Evolutionary conservation across 73 alveolate genomes (phyloP), one percentile per base, ranked within the genome.

Genomic region (Symbiodinium natans): DNA sequence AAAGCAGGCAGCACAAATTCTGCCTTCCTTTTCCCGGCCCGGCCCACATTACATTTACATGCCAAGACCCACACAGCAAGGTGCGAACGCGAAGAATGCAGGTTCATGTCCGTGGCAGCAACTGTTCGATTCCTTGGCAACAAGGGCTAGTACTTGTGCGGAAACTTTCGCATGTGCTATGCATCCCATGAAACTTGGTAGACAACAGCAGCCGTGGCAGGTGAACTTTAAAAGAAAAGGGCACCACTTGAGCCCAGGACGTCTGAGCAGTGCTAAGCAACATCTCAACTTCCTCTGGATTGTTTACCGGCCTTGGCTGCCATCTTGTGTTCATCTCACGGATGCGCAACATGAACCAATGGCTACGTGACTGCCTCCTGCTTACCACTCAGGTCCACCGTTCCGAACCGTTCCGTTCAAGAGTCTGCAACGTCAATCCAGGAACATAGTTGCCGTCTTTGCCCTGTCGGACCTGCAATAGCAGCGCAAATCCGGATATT

Each of bases 61-160:
- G n/a, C 88, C 46, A 8, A n/a, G 93, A n/a, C 2, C 48, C 31
- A 8, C 74, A 34, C 95, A 7, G 92, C 92, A 56, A 99, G 99
- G 93, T 99, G 99, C 19, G 99, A 99, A 54, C 99, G 99, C 42
- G 99, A 98, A 25, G 99, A 99, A 98, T 99, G 99, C 92, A 99
- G 99, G 94, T 99, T 99, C 99, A 99, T 99, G 99, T 99, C 99
- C 92, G 99, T 99, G 38, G 99, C 99, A 83, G 99, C 99, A 13
- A 99, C 99, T 21, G 99, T 83, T 80, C 99, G 93, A 89, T 99
- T 99, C 77, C 98, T 92, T 31, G 23, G 80, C 43, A n/a, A 36
- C 6, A 46, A 46, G 59, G 33, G 84, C 93, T 2, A 31, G 29
- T 41, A 52, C 27, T 0, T 15, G 13, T n/a, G 25, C 71, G 27